phyloP scores from a whole-genome alignment of 192 early-diverging fungal species.

The Chytriomyces sp. region DNA sequence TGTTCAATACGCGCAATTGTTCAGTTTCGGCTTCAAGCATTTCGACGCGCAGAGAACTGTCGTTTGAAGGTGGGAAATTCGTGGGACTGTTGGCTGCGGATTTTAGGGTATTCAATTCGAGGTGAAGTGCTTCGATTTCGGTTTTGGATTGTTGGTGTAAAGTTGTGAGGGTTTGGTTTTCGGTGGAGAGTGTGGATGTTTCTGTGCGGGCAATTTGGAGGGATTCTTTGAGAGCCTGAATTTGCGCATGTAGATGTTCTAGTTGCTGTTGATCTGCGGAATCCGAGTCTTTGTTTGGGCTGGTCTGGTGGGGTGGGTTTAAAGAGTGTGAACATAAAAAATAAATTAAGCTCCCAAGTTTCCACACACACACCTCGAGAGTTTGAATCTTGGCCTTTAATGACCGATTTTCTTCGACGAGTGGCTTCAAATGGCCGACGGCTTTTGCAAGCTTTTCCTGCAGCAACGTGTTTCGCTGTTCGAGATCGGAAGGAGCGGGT shows the following conservation, averaged over 20 bases:
- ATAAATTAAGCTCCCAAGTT: not conserved
- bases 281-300: not conserved
- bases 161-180: slow-evolving; percentile 1
- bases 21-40: not conserved
- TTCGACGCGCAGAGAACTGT: not conserved
- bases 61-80: not conserved
- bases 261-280: not conserved
- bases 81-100: not conserved
- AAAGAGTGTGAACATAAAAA: not conserved
- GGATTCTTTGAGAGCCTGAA: not conserved
- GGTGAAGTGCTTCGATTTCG: not conserved
- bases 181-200: not conserved
- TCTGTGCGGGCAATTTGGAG: too few relatives aligned
- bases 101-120: not conserved
- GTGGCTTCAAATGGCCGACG: slow-evolving; percentile 33
- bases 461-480: slow-evolving; percentile 7
- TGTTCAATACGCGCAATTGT: not conserved
- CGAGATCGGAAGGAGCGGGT: not conserved
- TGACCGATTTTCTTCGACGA: slow-evolving; percentile 32
- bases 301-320: not conserved
- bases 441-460: slow-evolving; percentile 37
- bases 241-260: not conserved
- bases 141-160: not conserved
- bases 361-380: not conserved
- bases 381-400: slow-evolving; percentile 11